A percentile compares a stretch with the other conserved stretches of the same genome.
Evolutionary conservation across 305 asterid genomes (phyloP).

Genomic region (Caryopteris hybrid): DNA sequence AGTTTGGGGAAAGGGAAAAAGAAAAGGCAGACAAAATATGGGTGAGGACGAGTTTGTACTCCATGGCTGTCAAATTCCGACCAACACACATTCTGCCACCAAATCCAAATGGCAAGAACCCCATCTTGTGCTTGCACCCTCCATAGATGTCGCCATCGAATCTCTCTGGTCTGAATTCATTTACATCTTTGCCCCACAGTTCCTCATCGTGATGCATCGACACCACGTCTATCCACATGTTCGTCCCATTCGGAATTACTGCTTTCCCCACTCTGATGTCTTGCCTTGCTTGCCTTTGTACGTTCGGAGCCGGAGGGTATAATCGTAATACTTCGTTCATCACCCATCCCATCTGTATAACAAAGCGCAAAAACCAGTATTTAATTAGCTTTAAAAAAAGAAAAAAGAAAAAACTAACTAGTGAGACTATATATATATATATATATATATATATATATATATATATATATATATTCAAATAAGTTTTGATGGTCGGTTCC

Average conservation of each 20-base stretch:
- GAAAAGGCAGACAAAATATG: conserved; percentile 59
- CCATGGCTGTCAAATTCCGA: conserved; percentile 59
- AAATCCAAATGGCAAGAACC: conserved; percentile 80
- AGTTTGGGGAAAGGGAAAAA: conserved; percentile 59
- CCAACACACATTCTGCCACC: conserved; percentile 97
- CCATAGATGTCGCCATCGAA: conserved; percentile 48
- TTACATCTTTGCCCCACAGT: conserved; percentile 71
- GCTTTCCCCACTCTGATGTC: conserved; percentile 49
- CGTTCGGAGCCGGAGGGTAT: conserved; percentile 82
- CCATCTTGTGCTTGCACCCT: conserved; percentile 84
- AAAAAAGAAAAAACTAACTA: too few species aligned
- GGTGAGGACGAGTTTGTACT: conserved; percentile 62
- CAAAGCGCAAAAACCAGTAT: too few species aligned
- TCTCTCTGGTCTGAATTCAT: conserved; percentile 81
- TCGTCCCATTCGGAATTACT: conserved; percentile 68
- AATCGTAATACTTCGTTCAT: conserved; percentile 76
- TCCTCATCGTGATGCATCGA: conserved; percentile 74
- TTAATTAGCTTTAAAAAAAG: too few species aligned
- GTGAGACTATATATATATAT: too few species aligned
- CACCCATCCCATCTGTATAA: conserved; percentile 89
- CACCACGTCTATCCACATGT: conserved; percentile 85
- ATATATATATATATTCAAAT: too few species aligned
- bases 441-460: too few species aligned
- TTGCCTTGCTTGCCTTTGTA: conserved; percentile 69
- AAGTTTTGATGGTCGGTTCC: too few species aligned